These are phyloP conservation scores for Colletotrichum chlorophyti DNA, from an alignment of 2,329 filamentous ascomycete genomes.

Conservation along the genomic window DNA sequence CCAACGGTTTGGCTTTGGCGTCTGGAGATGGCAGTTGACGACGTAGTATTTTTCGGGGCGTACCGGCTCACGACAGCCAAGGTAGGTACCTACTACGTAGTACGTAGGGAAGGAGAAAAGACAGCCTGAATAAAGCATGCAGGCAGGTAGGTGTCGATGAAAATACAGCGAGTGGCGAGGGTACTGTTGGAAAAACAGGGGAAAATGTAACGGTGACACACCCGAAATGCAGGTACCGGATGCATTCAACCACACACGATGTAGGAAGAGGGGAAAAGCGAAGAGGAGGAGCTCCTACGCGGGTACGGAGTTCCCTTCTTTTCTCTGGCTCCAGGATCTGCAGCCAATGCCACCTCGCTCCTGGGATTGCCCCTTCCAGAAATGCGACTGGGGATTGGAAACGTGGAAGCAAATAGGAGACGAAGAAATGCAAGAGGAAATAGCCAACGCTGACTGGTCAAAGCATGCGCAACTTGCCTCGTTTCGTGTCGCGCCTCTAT, in stretches of 20 bases:
- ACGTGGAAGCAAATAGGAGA: neutral
- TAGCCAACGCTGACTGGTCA: neutral
- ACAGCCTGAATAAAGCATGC: neutral
- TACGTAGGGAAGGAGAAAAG: neutral
- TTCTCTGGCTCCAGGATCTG: conserved; percentile 10
- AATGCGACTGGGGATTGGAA: neutral
- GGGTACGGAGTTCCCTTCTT: neutral
- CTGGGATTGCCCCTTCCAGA: neutral
- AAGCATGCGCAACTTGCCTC: too few relatives aligned
- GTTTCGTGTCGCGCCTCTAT: too few relatives aligned
- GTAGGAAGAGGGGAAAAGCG: neutral
- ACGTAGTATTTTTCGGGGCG: conserved; percentile 13
- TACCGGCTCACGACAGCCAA: conserved; percentile 4
- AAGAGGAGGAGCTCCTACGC: neutral
- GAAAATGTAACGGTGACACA: conserved; percentile 21
- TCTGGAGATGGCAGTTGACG: conserved; percentile 3
- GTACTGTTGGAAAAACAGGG: conserved; percentile 16
- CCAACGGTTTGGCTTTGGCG: conserved; percentile 25
- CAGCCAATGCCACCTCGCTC: conserved; percentile 6
- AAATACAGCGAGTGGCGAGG: conserved; percentile 25
- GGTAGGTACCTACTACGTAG: neutral
- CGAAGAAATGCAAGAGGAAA: neutral
- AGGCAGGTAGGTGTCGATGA: neutral
- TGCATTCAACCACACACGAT: neutral
- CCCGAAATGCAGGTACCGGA: conserved; percentile 24